Base-by-base conservation (phyloP, 1,284 basidiomycete genomes). In the Gomphus bonarii region DNA sequence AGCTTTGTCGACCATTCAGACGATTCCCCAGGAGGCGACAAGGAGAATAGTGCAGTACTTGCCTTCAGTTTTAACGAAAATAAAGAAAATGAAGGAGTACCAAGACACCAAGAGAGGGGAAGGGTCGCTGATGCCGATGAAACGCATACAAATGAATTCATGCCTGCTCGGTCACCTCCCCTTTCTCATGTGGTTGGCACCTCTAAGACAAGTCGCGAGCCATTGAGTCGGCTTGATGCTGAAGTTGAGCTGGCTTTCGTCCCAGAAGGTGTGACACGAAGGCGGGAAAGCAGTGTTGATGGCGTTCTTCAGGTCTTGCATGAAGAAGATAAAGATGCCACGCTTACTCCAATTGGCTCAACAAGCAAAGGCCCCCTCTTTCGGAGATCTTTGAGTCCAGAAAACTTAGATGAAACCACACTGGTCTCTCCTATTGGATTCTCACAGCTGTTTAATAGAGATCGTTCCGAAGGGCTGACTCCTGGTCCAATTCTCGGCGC, bases 391-490 rank as follows among this genome's bases (percentile, higher is more conserved):
- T 44, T 50, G 28, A n/a, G 50, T 16, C 20, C 18, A 10, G 52
- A 50, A 42, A 22, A 48, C 44, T 25, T 55, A 14, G 52, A 55
- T 12, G 30, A 16, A 25, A 25, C 52, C 3, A 50, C 52, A 36
- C 33, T 58, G 6, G 30, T 49, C 7, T 44, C 46, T 18, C 44
- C 44, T 18, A 18, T 28, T 28, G 67, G 68, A 22, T 72, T 76
- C 62, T 75, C 78, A 9, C 76, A 78, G 57, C 72, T 77, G 57
- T 71, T 72, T n/a, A 70, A 75, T 42, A 69, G 68, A 53, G 61
- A 66, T 42, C 60, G 55, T 36, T 28, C 18, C 31, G 53, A 49
- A 43, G 54, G 30, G 30, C 20, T 36, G 10, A 28, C 57, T 57
- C 2, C 49, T 50, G 61, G 58, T 8, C 58, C 63, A 33, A 50